Conservation (phyloP, 192 early-diverging fungal genomes). For the Podila clonocystis region DNA sequence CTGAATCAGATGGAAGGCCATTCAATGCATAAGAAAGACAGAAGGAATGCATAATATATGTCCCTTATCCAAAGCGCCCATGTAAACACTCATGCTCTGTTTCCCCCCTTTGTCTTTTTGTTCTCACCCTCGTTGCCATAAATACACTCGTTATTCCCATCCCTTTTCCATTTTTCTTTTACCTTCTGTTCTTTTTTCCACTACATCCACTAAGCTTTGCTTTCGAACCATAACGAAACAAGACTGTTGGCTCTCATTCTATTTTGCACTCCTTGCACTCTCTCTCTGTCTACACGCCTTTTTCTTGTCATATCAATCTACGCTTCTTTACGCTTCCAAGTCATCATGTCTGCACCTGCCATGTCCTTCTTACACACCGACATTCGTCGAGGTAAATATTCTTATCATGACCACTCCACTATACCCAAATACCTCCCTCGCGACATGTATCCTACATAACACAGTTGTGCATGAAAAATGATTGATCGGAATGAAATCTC, state of each 20-base stretch:
- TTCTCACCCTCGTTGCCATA: neutral
- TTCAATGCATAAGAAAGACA: neutral
- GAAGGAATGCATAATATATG: too few species aligned
- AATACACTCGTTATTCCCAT: neutral
- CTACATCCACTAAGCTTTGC: neutral
- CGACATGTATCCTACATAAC: neutral
- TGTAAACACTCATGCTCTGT: neutral
- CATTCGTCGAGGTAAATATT: slow-evolving; percentile 35
- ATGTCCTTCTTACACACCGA: slow-evolving; percentile 30
- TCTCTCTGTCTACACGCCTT: slow-evolving; percentile 8
- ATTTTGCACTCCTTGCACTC: neutral
- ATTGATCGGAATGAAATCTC: too few species aligned
- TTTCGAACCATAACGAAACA: neutral
- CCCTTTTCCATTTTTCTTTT: neutral
- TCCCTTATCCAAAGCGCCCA: neutral
- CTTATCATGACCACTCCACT: neutral
- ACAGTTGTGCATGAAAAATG: neutral
- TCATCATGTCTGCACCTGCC: neutral
- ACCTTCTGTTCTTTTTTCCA: neutral
- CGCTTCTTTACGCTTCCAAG: neutral
- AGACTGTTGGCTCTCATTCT: neutral
- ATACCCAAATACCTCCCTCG: neutral
- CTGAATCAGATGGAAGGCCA: slow-evolving; percentile 14
- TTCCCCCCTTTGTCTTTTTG: neutral
- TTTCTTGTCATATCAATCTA: neutral